Base-by-base conservation (phyloP, 2,329 filamentous ascomycete species). In the Karstenula rhodostoma region DNA sequence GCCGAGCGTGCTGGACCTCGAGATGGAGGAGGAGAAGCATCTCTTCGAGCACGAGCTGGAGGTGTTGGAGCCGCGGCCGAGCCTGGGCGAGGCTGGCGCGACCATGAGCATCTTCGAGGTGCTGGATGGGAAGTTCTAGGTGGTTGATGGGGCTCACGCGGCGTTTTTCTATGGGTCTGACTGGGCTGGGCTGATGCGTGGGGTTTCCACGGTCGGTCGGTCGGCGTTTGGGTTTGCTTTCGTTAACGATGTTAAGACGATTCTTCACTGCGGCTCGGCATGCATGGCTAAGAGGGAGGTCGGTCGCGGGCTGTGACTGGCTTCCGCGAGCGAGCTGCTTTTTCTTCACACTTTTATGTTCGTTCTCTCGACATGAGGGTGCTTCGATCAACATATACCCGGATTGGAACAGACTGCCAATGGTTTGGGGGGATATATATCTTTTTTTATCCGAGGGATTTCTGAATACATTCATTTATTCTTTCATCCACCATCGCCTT, bases 81-180 rank as follows among this genome's bases (percentile, higher is more conserved):
- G 57, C 9, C 15, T 64, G 9, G 62, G 57, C 1, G 57, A 40
- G 37, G 1, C 54, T 54, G 0, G 66, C 15, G 37, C 37, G 13
- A 66, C 8, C 70, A 71, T 77, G 0, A 74, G 77, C 23, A 78
- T 78, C 33, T 78, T 78, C 42, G 74, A 78, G 71, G 77, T 78
- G 12, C 56, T 78, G 50, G 73, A 76, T 32, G 74, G 75, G 1
- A 71, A 70, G 64, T 68, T 61, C 51, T 76, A 67, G 56, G 44
- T 27, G 33, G 33, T 23, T 42, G 47, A 49, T 29, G 27, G 25
- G 47, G 7, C 8, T 33, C 10, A 55, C 43, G 44, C 8, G 54
- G 54, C 44, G 44, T 56, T 49, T 6, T 12, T 32, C 10, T 12
- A n/a, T 29, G 48, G 19, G 10, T 25, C 40, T 13, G 17, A 8